Evolutionary conservation across 495 filamentous ascomycete genomes (phyloP).

Genomic region (Alectoria sarmentosa): DNA sequence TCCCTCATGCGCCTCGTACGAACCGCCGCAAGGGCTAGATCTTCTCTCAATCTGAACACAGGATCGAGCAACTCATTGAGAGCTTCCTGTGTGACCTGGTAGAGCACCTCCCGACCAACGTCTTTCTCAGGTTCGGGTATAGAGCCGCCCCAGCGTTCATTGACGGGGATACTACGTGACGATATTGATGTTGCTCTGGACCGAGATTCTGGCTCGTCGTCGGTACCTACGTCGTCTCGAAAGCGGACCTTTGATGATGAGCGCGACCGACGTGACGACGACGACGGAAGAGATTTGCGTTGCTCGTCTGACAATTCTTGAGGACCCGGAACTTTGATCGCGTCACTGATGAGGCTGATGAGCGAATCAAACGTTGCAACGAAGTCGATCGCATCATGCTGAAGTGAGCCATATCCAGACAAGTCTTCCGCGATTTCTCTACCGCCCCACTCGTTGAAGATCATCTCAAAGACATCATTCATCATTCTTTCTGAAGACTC

Average conservation of each 20-base stretch:
- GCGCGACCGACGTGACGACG: conserved; percentile 60
- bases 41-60: conserved; percentile 76
- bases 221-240: conserved; percentile 55
- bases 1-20: conserved; percentile 56
- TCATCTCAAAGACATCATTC: background rate
- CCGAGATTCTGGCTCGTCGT: conserved; percentile 62
- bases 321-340: conserved; percentile 33
- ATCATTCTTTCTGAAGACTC: background rate
- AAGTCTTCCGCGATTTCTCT: conserved; percentile 14
- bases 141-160: conserved; percentile 74
- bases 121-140: conserved; percentile 76
- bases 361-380: conserved; percentile 21
- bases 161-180: conserved; percentile 63
- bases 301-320: conserved; percentile 29
- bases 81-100: conserved; percentile 81
- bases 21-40: conserved; percentile 61
- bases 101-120: conserved; percentile 80
- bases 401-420: conserved; percentile 1
- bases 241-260: conserved; percentile 84
- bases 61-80: conserved; percentile 87
- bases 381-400: conserved; percentile 12
- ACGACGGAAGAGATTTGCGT: conserved; percentile 39
- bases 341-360: conserved; percentile 12
- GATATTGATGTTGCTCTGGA: conserved; percentile 71
- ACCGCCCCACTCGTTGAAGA: conserved; percentile 2